These are phyloP conservation scores for Penicillium ucsense DNA, from an alignment of 495 filamentous ascomycete genomes.

Conservation along the genomic window DNA sequence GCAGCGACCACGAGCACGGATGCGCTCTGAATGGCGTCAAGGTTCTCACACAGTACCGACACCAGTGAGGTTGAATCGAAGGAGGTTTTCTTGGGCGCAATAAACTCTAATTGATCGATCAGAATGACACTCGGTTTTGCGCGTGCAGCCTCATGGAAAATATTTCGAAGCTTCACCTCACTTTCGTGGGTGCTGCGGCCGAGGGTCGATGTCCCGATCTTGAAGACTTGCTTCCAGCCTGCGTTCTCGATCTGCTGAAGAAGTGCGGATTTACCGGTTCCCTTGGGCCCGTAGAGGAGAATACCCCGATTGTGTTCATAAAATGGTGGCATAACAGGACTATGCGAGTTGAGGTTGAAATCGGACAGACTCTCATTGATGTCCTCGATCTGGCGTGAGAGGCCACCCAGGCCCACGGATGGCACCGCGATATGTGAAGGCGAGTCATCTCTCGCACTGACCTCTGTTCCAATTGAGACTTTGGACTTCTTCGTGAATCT, in stretches of 20 bases:
- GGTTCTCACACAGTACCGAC: conserved; percentile 31
- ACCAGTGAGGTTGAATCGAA: conserved; percentile 28
- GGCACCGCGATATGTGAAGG: conserved; percentile 17
- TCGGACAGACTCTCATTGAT: conserved; percentile 58
- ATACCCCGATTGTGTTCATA: conserved; percentile 45
- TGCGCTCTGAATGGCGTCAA: conserved; percentile 33
- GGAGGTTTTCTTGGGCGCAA: conserved; percentile 54
- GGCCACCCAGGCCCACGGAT: conserved; percentile 45
- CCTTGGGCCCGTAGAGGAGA: conserved; percentile 71
- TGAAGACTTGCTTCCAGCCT: conserved; percentile 58
- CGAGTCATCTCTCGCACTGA: conserved; percentile 7
- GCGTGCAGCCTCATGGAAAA: conserved; percentile 61
- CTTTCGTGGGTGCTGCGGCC: conserved; percentile 29
- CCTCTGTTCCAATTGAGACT: conserved; percentile 23
- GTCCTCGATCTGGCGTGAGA: conserved; percentile 50
- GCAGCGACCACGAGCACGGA: conserved; percentile 64
- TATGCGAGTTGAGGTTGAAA: conserved; percentile 35
- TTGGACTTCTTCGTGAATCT: conserved; percentile 24
- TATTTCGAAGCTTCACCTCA: conserved; percentile 48
- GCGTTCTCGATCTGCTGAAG: conserved; percentile 55
- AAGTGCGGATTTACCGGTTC: conserved; percentile 72
- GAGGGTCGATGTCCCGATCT: conserved; percentile 47
- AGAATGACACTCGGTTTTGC: conserved; percentile 73
- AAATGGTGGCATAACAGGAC: conserved; percentile 30
- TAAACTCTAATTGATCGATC: conserved; percentile 69